Conservation (phyloP, 805 yeast genomes). For the Phaffomyces opuntiae region DNA sequence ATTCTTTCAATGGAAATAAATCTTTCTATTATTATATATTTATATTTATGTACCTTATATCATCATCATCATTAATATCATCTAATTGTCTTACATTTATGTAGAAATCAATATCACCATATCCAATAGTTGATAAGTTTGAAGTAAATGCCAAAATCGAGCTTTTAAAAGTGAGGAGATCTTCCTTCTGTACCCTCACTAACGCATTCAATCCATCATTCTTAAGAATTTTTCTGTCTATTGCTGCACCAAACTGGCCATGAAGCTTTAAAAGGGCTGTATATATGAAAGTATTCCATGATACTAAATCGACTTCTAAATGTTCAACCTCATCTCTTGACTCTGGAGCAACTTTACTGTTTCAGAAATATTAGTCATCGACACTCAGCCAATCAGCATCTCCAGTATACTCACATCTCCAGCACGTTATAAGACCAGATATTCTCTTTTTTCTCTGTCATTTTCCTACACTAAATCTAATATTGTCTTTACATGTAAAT, state of each 20-base stretch:
- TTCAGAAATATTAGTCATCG: not conserved
- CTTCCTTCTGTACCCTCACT: conserved; percentile 24
- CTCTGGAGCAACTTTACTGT: conserved; percentile 2
- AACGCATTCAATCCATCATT: conserved; percentile 19
- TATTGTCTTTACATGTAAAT: not conserved
- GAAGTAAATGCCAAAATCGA: conserved; percentile 28
- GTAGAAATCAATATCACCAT: conserved; percentile 20
- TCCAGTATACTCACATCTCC: conserved; percentile 5
- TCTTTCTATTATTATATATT: not conserved
- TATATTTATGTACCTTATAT: not conserved
- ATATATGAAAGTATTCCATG: conserved; percentile 33
- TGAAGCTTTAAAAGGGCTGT: conserved; percentile 29
- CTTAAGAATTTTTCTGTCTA: conserved; percentile 27
- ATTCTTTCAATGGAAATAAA: conserved; percentile 44
- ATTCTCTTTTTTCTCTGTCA: not conserved
- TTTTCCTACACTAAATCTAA: not conserved
- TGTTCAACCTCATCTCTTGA: not conserved
- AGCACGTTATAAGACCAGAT: conserved; percentile 5
- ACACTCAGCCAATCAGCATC: too few relatives aligned
- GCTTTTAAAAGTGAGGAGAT: conserved; percentile 23
- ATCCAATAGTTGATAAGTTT: conserved; percentile 19
- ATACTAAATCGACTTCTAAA: conserved; percentile 24
- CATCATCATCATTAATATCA: not conserved
- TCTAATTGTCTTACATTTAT: conserved; percentile 6
- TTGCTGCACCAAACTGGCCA: conserved; percentile 35